Evolutionary conservation across 2,329 filamentous ascomycete species (phyloP), one percentile per base, ranked within the genome.

Genomic region (Fusarium abutilonis): DNA sequence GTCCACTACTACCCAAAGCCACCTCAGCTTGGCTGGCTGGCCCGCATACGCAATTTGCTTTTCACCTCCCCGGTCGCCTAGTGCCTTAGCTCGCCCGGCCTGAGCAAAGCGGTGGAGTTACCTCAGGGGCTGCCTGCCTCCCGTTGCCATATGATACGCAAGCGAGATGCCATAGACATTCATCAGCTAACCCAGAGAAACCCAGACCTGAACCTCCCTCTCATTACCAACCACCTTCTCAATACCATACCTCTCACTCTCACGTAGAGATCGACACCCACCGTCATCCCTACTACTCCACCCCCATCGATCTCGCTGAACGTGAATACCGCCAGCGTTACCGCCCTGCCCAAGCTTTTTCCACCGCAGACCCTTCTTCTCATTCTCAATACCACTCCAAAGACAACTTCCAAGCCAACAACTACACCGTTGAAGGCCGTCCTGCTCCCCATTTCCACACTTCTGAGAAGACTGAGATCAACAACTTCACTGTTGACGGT

Each of bases 221-320:
- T 66, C 71, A 79, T 72, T 87, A 86, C 56, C 55, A 52, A 72
- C 70, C 69, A 72, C 70, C 69, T 66, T 71, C 72, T 64, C 70
- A 79, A 71, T 87, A 86, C 80, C 80, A 83, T 72, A 85, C 68
- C 58, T 70, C 68, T 71, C 68, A 89, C 76, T 83, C 85, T 76
- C 85, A 86, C 75, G 79, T 91, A 77, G 86, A 91, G 78, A 80
- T 88, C 74, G 83, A 90, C 76, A 72, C 71, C 65, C 82, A 81
- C 67, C 76, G 77, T 70, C 78, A 79, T 72, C 75, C 78, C 63
- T 78, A 78, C 63, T 78, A 78, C 73, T 75, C 80, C 70, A 81
- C 77, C 69, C 78, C 82, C 68, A 82, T 89, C 76, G 87, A 89
- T 78, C 76, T 84, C 68, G 85, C 85, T 73, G 87, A 89, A 78